These are phyloP conservation scores for Colletotrichum tropicicola DNA, from an alignment of 2,329 filamentous ascomycete genomes.

Conservation along the genomic window DNA sequence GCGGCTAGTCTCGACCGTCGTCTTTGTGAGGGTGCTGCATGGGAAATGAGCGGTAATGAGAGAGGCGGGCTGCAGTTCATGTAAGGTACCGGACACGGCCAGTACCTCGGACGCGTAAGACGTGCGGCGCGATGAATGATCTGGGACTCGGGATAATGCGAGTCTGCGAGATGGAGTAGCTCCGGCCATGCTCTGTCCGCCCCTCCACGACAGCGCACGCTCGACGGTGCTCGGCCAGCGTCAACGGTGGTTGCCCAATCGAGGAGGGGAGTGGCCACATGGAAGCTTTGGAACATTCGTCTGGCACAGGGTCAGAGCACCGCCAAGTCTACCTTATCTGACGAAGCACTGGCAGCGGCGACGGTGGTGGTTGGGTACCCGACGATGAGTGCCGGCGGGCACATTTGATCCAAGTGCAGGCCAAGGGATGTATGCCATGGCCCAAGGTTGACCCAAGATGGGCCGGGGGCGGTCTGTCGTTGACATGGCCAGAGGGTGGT, in stretches of 20 bases:
- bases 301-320: slow-evolving; percentile 19
- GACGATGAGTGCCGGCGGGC: not conserved
- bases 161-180: slow-evolving; percentile 13
- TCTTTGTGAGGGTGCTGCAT: not conserved
- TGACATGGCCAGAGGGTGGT: not conserved
- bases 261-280: slow-evolving; percentile 16
- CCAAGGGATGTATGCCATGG: not conserved
- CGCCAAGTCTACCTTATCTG: slow-evolving; percentile 25
- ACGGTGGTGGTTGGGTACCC: not conserved
- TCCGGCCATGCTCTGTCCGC: slow-evolving; percentile 18
- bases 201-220: slow-evolving; percentile 8
- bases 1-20: not conserved
- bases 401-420: not conserved
- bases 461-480: not conserved
- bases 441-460: not conserved
- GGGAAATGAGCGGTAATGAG: slow-evolving; percentile 23
- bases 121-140: not conserved
- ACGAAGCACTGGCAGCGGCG: not conserved
- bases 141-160: not conserved
- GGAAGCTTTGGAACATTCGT: slow-evolving; percentile 31
- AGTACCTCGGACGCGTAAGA: not conserved
- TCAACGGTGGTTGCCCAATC: slow-evolving; percentile 12
- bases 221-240: not conserved
- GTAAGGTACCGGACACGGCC: not conserved
- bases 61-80: not conserved